Evolutionary conservation across 129 eudicot genomes (phyloP).

Genomic region (Mikania micrantha): DNA sequence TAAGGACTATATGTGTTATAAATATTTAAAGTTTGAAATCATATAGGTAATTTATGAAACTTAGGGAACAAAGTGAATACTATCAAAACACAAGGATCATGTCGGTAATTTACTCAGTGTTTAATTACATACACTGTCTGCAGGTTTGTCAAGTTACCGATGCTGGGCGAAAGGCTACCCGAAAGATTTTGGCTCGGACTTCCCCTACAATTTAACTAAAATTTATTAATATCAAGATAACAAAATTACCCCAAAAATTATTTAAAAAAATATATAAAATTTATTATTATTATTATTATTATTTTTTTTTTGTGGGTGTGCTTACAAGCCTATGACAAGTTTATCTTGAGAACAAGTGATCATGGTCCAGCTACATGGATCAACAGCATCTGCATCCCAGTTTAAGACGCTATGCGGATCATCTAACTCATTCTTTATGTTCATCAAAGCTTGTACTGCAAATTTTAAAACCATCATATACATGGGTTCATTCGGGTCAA

Average conservation of each 20-base stretch:
- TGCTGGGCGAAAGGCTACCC: conserved; percentile 71
- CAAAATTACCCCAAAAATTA: background rate
- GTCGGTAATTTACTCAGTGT: no score
- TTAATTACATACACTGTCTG: conserved; percentile 75
- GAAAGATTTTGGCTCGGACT: conserved; percentile 90
- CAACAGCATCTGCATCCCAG: conserved; percentile 71
- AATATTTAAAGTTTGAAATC: no score
- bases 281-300: background rate
- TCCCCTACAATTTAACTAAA: conserved; percentile 46
- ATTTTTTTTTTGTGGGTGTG: no score
- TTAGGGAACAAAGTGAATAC: no score
- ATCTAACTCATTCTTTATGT: conserved; percentile 44
- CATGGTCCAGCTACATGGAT: conserved; percentile 88
- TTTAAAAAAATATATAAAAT: background rate
- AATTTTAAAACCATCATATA: no score
- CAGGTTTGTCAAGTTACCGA: conserved; percentile 84
- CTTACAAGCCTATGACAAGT: conserved; percentile 69
- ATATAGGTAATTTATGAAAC: no score
- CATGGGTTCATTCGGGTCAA: no score
- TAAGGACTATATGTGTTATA: no score
- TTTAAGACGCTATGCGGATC: conserved; percentile 68
- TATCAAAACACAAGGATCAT: no score
- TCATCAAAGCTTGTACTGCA: conserved; percentile 88
- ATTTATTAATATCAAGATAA: background rate
- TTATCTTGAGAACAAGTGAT: conserved; percentile 58